A percentile compares a stretch with the other conserved stretches of the same genome.
phyloP scores from a whole-genome alignment of 1,139 yeast genomes.

The Yamadazyma membranifaciens region DNA sequence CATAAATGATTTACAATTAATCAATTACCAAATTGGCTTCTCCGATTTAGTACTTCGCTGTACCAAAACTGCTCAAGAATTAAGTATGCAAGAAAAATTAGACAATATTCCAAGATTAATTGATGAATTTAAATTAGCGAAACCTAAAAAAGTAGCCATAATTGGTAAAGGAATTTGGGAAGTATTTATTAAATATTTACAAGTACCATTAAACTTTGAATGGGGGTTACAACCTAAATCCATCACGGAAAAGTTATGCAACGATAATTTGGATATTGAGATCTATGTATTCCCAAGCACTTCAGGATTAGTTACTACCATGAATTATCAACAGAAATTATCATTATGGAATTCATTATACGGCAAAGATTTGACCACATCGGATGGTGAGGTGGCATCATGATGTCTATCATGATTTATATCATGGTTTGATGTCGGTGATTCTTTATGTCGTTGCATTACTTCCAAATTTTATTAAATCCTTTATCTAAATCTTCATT shows the following conservation, averaged over 20 bases:
- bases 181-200: slow-evolving; percentile 40
- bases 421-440: no score
- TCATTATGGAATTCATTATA: slow-evolving; percentile 42
- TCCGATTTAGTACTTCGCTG: slow-evolving; percentile 71
- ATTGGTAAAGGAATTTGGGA: slow-evolving; percentile 87
- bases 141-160: slow-evolving; percentile 50
- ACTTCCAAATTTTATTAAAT: slow-evolving; percentile 39
- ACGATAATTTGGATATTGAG: slow-evolving; percentile 5
- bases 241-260: slow-evolving; percentile 14
- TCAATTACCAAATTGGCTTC: slow-evolving; percentile 57
- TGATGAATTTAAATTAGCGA: slow-evolving; percentile 35
- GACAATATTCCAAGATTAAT: slow-evolving; percentile 56
- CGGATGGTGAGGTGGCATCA: no score
- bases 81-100: slow-evolving; percentile 51
- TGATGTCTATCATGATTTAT: no score
- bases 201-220: slow-evolving; percentile 23
- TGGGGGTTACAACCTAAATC: slow-evolving; percentile 53
- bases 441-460: no score
- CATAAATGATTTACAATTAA: slow-evolving; percentile 46
- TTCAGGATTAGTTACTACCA: slow-evolving; percentile 66
- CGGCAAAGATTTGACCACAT: slow-evolving; percentile 3
- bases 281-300: slow-evolving; percentile 71
- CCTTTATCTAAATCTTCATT: slow-evolving; percentile 32
- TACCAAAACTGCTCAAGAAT: slow-evolving; percentile 58
- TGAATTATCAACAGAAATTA: slow-evolving; percentile 46